These are phyloP conservation scores for Casuarina cunninghamiana DNA, from an alignment of 306 rosid genomes.

Conservation along the genomic window DNA sequence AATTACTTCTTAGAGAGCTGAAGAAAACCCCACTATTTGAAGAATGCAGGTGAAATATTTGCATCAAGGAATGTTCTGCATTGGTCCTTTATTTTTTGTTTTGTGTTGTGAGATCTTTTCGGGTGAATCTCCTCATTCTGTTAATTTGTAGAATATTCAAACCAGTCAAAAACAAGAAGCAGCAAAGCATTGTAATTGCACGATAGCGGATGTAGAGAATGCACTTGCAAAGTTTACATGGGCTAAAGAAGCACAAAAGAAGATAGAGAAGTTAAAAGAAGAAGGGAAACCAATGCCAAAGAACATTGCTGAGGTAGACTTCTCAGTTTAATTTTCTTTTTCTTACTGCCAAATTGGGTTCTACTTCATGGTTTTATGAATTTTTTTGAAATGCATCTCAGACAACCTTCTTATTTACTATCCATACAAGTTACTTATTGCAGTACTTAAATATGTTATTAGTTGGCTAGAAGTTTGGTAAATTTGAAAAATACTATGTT, in stretches of 20 bases:
- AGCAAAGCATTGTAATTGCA: slow-evolving; percentile 74
- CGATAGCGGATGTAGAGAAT: slow-evolving; percentile 83
- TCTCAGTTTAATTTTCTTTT: slow-evolving; percentile 7
- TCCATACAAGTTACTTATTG: neutral
- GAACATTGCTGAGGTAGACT: slow-evolving; percentile 61
- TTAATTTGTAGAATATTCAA: slow-evolving; percentile 63
- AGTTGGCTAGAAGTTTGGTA: neutral
- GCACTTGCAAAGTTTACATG: slow-evolving; percentile 83
- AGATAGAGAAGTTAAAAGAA: slow-evolving; percentile 63
- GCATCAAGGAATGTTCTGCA: neutral
- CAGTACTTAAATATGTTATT: neutral
- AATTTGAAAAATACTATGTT: neutral
- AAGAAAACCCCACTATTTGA: slow-evolving; percentile 1
- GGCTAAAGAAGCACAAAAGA: slow-evolving; percentile 87
- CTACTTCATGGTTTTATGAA: neutral
- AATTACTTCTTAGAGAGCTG: neutral
- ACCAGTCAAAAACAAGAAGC: slow-evolving; percentile 70
- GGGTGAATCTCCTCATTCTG: slow-evolving; percentile 14
- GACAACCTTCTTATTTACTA: neutral
- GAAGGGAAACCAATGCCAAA: slow-evolving; percentile 92
- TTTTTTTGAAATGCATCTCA: neutral
- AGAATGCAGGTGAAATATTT: neutral
- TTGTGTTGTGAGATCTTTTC: neutral
- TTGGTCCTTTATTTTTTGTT: neutral
- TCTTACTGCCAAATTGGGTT: neutral